These are phyloP conservation scores for Cryptococcus depauperatus DNA, from an alignment of 1,284 basidiomycete genomes.

Conservation along the genomic window DNA sequence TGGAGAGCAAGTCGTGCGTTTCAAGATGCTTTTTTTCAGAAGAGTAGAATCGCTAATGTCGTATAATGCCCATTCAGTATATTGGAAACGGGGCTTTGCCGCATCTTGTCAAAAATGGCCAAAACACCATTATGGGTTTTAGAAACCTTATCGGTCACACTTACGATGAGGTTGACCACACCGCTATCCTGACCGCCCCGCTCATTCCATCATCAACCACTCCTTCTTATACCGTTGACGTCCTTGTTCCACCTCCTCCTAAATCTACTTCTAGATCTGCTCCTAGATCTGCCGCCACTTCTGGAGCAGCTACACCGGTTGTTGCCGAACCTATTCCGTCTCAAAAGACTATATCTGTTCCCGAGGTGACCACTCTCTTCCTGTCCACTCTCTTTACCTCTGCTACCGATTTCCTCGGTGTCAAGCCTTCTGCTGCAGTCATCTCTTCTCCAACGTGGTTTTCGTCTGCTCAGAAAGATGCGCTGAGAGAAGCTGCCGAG, in stretches of 20 bases:
- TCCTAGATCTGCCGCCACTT: conserved; percentile 48
- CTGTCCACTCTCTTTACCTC: conserved; percentile 74
- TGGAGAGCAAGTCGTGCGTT: conserved; percentile 74
- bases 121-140: conserved; percentile 92
- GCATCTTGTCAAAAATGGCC: conserved; percentile 89
- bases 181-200: conserved; percentile 44
- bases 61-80: conserved; percentile 56
- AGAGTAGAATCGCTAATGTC: neutral
- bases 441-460: conserved; percentile 75
- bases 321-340: conserved; percentile 69
- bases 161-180: conserved; percentile 48
- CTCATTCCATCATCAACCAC: conserved; percentile 62
- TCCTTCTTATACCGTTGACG: conserved; percentile 78
- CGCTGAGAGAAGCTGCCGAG: conserved; percentile 64
- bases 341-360: conserved; percentile 69
- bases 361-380: conserved; percentile 80
- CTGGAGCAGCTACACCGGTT: conserved; percentile 57
- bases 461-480: conserved; percentile 59
- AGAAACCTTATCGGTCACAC: conserved; percentile 88
- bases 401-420: conserved; percentile 86
- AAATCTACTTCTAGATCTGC: conserved; percentile 19
- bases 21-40: too few relatives aligned
- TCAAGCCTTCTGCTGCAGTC: conserved; percentile 69
- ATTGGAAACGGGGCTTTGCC: conserved; percentile 92
- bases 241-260: conserved; percentile 68